phyloP scores from a whole-genome alignment of 2,329 filamentous ascomycete species.

The Penicillium sp. region DNA sequence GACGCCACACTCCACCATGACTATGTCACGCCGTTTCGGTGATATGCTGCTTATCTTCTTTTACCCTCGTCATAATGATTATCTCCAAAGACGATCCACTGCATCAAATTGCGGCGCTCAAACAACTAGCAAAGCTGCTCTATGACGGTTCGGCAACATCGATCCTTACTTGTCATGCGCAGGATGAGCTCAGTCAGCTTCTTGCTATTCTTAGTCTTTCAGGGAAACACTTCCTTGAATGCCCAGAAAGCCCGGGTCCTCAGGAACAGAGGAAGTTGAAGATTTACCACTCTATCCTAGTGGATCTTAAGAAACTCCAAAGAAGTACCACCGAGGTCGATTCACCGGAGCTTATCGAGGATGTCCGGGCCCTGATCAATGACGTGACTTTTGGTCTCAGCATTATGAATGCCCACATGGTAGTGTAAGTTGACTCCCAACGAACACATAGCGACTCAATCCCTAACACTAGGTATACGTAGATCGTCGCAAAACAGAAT shows the following conservation, averaged over 20 bases:
- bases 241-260: background rate
- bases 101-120: background rate
- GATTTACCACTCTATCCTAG: slow-evolving; percentile 8
- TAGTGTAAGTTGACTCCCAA: slow-evolving; percentile 12
- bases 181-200: background rate
- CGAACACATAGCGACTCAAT: background rate
- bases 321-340: background rate
- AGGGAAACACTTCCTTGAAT: background rate
- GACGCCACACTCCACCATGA: background rate
- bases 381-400: slow-evolving; percentile 15
- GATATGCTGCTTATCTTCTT: background rate
- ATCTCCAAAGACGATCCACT: background rate
- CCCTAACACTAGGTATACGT: background rate
- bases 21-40: background rate
- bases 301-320: slow-evolving; percentile 16
- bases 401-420: slow-evolving; percentile 18
- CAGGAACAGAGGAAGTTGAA: slow-evolving; percentile 8
- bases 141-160: background rate
- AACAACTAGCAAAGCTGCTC: background rate
- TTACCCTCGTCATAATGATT: background rate
- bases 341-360: slow-evolving; percentile 1
- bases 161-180: background rate
- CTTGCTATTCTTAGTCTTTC: background rate
- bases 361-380: slow-evolving; percentile 15
- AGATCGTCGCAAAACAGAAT: slow-evolving; percentile 16